Evolutionary conservation across 164 flowering plant genomes (phyloP).

Genomic region (Sedum album): DNA sequence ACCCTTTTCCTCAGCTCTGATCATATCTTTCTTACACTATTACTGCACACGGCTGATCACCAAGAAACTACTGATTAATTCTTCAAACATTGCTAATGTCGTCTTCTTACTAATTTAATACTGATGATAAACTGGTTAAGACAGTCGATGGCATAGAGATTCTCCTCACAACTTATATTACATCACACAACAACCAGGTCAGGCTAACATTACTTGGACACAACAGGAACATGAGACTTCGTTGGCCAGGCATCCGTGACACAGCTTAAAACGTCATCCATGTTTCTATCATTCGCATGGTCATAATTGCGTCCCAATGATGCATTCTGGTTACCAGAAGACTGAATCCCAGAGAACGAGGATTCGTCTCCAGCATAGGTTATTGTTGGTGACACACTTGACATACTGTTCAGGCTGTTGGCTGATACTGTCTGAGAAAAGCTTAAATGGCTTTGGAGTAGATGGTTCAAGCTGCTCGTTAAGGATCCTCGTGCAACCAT

Average conservation of each 20-base stretch:
- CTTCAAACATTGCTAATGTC: too few species aligned
- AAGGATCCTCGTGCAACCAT: slow-evolving; percentile 53
- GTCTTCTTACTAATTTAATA: too few species aligned
- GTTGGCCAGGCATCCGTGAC: slow-evolving; percentile 44
- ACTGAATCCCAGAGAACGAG: slow-evolving; percentile 16
- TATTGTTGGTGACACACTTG: slow-evolving; percentile 35
- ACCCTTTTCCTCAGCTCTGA: too few species aligned
- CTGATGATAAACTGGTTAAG: too few species aligned
- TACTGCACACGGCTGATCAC: too few species aligned
- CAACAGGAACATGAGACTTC: slow-evolving; percentile 16
- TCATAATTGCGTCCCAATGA: not conserved
- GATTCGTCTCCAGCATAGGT: slow-evolving; percentile 27
- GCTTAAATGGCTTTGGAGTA: slow-evolving; percentile 34
- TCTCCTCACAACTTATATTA: not conserved
- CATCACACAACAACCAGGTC: not conserved
- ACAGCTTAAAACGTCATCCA: slow-evolving; percentile 36
- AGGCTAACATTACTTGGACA: not conserved
- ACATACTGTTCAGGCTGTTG: slow-evolving; percentile 16
- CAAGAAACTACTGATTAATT: too few species aligned
- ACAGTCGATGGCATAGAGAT: too few species aligned
- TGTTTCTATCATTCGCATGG: slow-evolving; percentile 3
- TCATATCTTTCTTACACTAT: too few species aligned
- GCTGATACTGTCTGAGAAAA: slow-evolving; percentile 20
- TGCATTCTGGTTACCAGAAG: not conserved
- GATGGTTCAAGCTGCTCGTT: slow-evolving; percentile 43